phyloP scores from a whole-genome alignment of 768 basidiomycete genomes.

The Hypholoma fasciculare region DNA sequence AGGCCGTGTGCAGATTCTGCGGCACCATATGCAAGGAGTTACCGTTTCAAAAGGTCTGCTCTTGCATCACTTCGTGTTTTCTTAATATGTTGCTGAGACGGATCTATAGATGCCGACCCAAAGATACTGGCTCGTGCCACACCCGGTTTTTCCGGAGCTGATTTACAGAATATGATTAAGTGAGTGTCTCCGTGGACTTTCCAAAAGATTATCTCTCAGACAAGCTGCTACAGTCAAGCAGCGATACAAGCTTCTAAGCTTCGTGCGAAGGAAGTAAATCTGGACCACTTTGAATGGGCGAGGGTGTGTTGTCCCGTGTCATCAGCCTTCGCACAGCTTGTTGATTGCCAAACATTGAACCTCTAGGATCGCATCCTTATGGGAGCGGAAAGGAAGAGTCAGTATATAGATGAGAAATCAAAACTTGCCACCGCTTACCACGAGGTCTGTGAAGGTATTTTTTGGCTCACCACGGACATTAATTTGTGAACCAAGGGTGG shows the following conservation, averaged over 20 bases:
- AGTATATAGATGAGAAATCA: slow-evolving; percentile 83
- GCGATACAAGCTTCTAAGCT: slow-evolving; percentile 95
- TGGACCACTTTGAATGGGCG: slow-evolving; percentile 97
- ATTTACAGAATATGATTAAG: slow-evolving; percentile 97
- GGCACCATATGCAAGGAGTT: slow-evolving; percentile 88
- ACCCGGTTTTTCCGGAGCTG: slow-evolving; percentile 95
- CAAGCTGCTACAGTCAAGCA: slow-evolving; percentile 56
- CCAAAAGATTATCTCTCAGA: slow-evolving; percentile 9
- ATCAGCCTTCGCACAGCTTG: no score
- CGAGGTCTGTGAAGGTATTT: slow-evolving; percentile 54
- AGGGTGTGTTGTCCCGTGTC: slow-evolving; percentile 49
- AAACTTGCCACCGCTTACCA: slow-evolving; percentile 95
- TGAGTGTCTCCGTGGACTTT: slow-evolving; percentile 35
- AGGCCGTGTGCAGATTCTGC: slow-evolving; percentile 89
- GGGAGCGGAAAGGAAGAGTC: slow-evolving; percentile 93
- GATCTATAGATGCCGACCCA: slow-evolving; percentile 68
- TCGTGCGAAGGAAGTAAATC: slow-evolving; percentile 63
- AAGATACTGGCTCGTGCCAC: slow-evolving; percentile 91
- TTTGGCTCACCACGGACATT: slow-evolving; percentile 7
- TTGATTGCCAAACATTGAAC: background rate
- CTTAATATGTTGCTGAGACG: slow-evolving; percentile 8
- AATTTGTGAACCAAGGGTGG: slow-evolving; percentile 57
- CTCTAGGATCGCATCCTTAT: slow-evolving; percentile 88
- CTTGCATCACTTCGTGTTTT: slow-evolving; percentile 6
- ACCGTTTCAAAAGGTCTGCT: slow-evolving; percentile 54